These are phyloP conservation scores for Vaccinium myrtillus DNA, from an alignment of 148 eudicot genomes.

Conservation along the genomic window DNA sequence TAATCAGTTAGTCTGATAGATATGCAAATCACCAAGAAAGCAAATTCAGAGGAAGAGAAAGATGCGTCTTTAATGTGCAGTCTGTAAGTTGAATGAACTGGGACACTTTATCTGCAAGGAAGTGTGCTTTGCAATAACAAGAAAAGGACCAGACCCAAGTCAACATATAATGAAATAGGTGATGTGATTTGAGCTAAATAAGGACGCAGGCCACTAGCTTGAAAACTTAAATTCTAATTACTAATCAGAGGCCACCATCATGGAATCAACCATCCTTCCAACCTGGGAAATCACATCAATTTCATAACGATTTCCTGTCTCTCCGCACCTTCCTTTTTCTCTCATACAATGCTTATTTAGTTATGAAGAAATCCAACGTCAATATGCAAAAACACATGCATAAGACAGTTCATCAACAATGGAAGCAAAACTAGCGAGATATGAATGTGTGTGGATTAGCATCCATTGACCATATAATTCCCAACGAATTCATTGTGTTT, in stretches of 20 bases:
- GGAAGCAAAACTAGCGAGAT: not conserved
- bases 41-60: not conserved
- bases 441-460: not conserved
- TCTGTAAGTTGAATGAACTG: not conserved
- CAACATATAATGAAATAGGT: not conserved
- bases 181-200: not conserved
- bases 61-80: not conserved
- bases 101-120: not conserved
- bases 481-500: not conserved
- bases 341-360: not conserved
- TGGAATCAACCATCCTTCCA: not conserved
- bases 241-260: not conserved
- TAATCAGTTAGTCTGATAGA: not conserved
- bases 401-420: not conserved
- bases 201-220: not conserved
- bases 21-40: not conserved
- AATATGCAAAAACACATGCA: not conserved
- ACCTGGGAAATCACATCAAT: not conserved
- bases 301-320: not conserved
- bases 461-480: not conserved
- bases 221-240: not conserved
- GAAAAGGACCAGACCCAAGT: slow-evolving; percentile 1
- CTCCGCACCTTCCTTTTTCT: not conserved
- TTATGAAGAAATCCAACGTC: not conserved
- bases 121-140: not conserved